Percentiles rank a stretch among this genome's conserved stretches.
Evolutionary conservation across 169 alveolate genomes (phyloP).

Genomic region (Ophryocystis elektroscirrha): DNA sequence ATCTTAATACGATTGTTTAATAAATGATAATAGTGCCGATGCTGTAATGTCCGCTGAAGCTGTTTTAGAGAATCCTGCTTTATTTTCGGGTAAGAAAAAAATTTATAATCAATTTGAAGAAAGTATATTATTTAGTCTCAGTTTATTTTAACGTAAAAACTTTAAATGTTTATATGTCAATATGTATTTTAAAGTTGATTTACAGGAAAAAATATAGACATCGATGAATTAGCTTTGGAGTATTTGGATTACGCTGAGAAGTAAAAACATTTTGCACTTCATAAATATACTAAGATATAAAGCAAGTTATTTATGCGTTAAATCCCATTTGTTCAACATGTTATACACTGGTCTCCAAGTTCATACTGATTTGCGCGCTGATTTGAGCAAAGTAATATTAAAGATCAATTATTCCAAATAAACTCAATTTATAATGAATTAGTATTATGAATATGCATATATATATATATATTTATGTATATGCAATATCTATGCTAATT

Average conservation of each 20-base stretch:
- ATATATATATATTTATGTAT: no score
- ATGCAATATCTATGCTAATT: no score
- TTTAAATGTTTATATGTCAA: background rate
- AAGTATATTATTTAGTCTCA: background rate
- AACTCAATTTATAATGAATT: no score
- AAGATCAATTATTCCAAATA: no score
- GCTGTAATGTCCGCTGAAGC: conserved; percentile 50
- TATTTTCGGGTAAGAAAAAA: conserved; percentile 12
- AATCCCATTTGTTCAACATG: background rate
- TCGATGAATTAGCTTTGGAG: no score
- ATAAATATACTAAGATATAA: background rate
- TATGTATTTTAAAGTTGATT: background rate
- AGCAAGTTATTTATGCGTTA: background rate
- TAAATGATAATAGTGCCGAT: no score
- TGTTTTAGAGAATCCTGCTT: conserved; percentile 45
- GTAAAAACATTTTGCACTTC: background rate
- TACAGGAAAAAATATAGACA: background rate
- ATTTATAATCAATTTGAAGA: no score
- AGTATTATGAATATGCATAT: no score
- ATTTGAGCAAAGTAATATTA: background rate
- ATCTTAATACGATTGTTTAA: no score
- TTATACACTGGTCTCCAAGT: background rate
- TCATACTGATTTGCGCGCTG: background rate
- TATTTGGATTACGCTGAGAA: no score
- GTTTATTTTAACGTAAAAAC: background rate